Evolutionary conservation across 2,329 filamentous ascomycete species (phyloP), one percentile per base, ranked within the genome.

Genomic region (Penicillium thymicola): DNA sequence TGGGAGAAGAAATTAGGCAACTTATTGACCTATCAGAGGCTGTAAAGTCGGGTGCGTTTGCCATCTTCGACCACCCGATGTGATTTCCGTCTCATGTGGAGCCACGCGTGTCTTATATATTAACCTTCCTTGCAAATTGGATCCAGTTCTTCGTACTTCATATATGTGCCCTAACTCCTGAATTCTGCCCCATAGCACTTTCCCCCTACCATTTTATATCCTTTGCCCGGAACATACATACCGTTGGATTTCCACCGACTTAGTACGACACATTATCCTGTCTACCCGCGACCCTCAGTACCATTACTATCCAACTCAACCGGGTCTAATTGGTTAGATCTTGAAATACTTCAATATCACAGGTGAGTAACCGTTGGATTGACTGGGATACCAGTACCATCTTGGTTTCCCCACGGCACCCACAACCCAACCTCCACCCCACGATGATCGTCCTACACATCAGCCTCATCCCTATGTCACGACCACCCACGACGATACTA

Each of bases 51-150:
- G 16, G 51, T 47, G 37, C 42, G 44, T 62, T 63, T 62, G 53
- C 54, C 59, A 48, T 59, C 41, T 48, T 49, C n/a, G 42, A 63
- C 55, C 32, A 30, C 30, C 54, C 27, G 36, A 51, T 46, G 34
- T 60, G 60, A 59, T 64, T 60, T 61, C 63, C 58, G 63, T 30
- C 18, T 55, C 21, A 28, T 41, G 53, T 51, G 47, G 53, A 55
- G 28, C 13, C 41, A 16, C 7, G 9, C 5, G 9, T 27, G 38
- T 56, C 11, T 49, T 60, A 59, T 62, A 64, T 60, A 60, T 59
- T 52, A 38, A 30, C 45, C 51, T 45, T 37, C 18, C 51, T 48
- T 41, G 40, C 25, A 21, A 49, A 58, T 45, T 47, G 25, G 41
- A 41, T 48, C 30, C 32, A 25, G 11, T 43, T 45, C 21, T 51